A percentile compares a stretch with the other conserved stretches of the same genome.
phyloP scores from a whole-genome alignment of 345 rosid species.

The Pugionium dolabratum region DNA sequence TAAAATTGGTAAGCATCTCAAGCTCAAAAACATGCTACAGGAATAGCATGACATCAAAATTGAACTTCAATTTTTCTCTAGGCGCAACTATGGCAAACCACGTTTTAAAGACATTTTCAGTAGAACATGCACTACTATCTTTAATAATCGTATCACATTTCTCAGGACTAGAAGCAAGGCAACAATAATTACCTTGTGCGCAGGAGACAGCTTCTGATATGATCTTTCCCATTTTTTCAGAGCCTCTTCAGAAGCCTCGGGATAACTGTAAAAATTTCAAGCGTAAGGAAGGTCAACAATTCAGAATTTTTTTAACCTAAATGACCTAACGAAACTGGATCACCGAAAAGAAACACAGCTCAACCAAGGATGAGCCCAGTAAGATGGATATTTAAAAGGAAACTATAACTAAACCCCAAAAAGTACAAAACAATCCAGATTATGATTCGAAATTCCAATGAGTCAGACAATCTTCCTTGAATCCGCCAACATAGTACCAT shows the following conservation, averaged over 20 bases:
- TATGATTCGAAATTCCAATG: slow-evolving; percentile 15
- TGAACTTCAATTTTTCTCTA: not conserved
- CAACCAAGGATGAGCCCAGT: slow-evolving; percentile 3
- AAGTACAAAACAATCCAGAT: not conserved
- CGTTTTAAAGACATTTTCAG: not conserved
- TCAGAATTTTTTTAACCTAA: not conserved
- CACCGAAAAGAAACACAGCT: not conserved
- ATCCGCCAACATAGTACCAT: not conserved
- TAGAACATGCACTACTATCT: slow-evolving; percentile 1
- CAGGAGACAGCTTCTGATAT: slow-evolving; percentile 68
- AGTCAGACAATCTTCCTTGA: slow-evolving; percentile 4
- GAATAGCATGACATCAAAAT: too few relatives aligned
- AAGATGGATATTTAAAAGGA: not conserved
- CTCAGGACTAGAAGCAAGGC: slow-evolving; percentile 14
- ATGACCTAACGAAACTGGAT: not conserved
- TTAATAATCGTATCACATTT: not conserved
- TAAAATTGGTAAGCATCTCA: not conserved
- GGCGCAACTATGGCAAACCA: slow-evolving; percentile 2
- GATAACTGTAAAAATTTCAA: slow-evolving; percentile 54
- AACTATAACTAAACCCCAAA: not conserved
- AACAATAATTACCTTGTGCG: slow-evolving; percentile 60
- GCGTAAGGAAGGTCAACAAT: not conserved
- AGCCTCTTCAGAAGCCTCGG: slow-evolving; percentile 88
- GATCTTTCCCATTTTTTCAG: slow-evolving; percentile 78
- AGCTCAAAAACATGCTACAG: not conserved